Conservation (phyloP, 2,329 filamentous ascomycete species). For the Talaromyces rugulosus region DNA sequence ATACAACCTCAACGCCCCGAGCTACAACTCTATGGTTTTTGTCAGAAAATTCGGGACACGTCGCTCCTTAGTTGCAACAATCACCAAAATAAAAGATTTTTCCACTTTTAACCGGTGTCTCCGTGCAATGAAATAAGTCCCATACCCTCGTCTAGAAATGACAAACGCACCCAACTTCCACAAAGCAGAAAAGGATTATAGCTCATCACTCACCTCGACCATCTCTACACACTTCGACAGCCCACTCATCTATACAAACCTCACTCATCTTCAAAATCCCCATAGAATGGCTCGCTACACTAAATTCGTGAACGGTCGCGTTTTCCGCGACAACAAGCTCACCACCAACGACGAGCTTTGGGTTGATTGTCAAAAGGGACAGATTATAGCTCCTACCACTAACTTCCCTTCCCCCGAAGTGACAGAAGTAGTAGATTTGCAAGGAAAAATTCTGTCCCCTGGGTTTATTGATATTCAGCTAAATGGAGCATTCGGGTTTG, state of each 20-base stretch:
- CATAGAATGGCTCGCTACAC: conserved; percentile 8
- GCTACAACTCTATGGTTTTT: background rate
- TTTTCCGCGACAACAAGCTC: conserved; percentile 30
- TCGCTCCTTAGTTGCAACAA: background rate
- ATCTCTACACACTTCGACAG: too few relatives aligned
- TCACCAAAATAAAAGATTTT: background rate
- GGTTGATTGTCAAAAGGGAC: conserved; percentile 10
- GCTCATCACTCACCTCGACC: background rate
- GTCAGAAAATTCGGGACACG: background rate
- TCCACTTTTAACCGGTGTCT: background rate
- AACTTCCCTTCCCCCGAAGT: background rate
- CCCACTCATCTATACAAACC: too few relatives aligned
- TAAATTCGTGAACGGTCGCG: conserved; percentile 25
- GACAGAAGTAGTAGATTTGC: conserved; percentile 6
- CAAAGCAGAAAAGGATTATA: background rate
- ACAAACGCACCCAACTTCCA: background rate
- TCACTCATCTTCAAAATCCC: background rate
- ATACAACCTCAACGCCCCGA: background rate
- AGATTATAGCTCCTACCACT: background rate
- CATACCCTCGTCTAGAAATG: background rate
- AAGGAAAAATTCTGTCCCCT: conserved; percentile 12
- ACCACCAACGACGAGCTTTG: conserved; percentile 22
- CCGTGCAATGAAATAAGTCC: background rate
- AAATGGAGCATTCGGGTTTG: conserved; percentile 17
- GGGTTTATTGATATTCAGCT: conserved; percentile 17